Base-by-base conservation (phyloP, 345 rosid species). In the Hypericum perforatum region DNA sequence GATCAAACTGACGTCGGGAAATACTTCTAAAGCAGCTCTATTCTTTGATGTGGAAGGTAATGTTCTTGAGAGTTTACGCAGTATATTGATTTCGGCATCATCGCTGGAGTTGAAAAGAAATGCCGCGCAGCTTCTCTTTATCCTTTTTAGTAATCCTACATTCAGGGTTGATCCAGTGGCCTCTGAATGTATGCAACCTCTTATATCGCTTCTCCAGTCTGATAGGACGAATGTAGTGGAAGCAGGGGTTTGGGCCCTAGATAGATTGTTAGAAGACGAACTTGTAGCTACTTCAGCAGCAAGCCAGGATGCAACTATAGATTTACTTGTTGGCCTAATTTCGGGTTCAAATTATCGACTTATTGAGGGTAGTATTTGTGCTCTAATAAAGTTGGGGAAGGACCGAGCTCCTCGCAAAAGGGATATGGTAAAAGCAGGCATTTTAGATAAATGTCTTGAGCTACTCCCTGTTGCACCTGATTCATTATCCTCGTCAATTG, bases 381-480 rank as follows among this genome's bases (percentile, higher is more conserved):
- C 90, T 48, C 73, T 90, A 37, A 84, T 86, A 69, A 89, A 86
- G 72, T 53, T 89, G 74, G 94, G 95, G 44, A 89, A 89, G 73
- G 97, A 89, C 64, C 74, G 90, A 58, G 76, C 82, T 11, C 84
- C 75, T 5, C 63, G 63, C 53, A 86, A 89, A 73, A 57, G 80
- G 67, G 94, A 84, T 40, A 89, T 89, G 97, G 90, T 86, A 16
- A 74, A 86, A 71, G 80, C 86, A 56, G 97, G 95, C 29, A 56
- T 78, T 41, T 69, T 89, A 67, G 86, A 84, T 60, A 78, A 74
- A 58, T 83, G 92, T 65, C 87, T 89, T 47, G 76, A 66, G 61
- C 68, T 80, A 55, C 84, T 89, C 55, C 84, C 87, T 50, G 59
- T 59, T 76, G 88, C 82, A 13, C 77, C 95, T 32, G 70, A 73